Evolutionary conservation across 2,329 filamentous ascomycete genomes (phyloP), one percentile per base, ranked within the genome.

Genomic region (Scorias spongiosa): DNA sequence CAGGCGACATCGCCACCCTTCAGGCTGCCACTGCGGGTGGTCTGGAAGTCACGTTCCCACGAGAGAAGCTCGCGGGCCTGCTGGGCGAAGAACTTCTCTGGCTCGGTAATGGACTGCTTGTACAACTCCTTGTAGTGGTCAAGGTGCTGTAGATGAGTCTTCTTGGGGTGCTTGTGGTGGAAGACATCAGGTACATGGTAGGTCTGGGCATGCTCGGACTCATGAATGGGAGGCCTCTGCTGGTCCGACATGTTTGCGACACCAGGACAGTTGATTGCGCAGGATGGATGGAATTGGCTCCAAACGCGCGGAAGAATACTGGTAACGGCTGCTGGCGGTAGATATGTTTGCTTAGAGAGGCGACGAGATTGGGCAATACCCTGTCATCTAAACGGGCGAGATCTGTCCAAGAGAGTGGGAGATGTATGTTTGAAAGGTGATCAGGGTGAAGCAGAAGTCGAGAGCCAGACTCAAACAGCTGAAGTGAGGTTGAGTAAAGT

Each of bases 1-100:
- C 91, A 98, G 50, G 87, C 84, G 59, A 75, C 81, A 68, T 98
- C 88, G 54, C 91, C 91, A 49, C 82, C 72, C 43, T 63, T 63
- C 45, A 98, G 76, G 28, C 78, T 79, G 48, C 91, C 91, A 47
- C 73, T 76, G 63, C 78, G 78, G 43, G 93, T 87, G 10, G 88
- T 96, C 64, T 93, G 70, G 67, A 98, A 98, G 61, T 96, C 89
- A 53, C 75, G 76, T 52, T 86, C 80, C 84, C 91, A 98, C 42
- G 82, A 80, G 54, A 98, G 75, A 44, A 95, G 78, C 57, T 96
- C 87, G 51, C 87, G 84, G 41, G 88, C 91, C 63, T 82, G 73
- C 52, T 74, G 75, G 48, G 73, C 87, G 88, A 89, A 98, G 71
- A 96, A 98, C 63, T 82, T 79, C 51, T 88, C 70, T 41, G 91